Percentiles rank a stretch among this genome's conserved stretches.
Evolutionary conservation across 768 basidiomycete species (phyloP).

Genomic region (Rhodotorula graminis): DNA sequence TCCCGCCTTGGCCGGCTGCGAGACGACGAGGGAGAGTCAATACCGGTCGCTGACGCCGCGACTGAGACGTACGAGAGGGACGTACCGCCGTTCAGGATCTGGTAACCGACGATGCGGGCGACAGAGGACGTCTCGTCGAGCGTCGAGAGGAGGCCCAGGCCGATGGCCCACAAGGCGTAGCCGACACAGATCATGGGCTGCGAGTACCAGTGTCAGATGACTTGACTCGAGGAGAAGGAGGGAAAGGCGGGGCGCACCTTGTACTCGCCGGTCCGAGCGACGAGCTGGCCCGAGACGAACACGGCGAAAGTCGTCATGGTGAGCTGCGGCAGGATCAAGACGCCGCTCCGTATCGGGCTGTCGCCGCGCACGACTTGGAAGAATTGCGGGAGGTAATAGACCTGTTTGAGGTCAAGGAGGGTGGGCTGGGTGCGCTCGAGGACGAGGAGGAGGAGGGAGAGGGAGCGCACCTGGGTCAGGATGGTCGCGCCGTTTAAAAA

Average conservation of each 20-base stretch:
- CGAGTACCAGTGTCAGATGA: too few relatives aligned
- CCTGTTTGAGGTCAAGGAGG: slow-evolving; percentile 1
- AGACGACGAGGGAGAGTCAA: background rate
- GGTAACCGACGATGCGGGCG: slow-evolving; percentile 57
- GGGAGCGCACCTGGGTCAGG: background rate
- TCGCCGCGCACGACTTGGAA: slow-evolving; percentile 69
- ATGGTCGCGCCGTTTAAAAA: slow-evolving; percentile 9
- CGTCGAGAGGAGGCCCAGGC: slow-evolving; percentile 66
- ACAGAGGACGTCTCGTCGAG: slow-evolving; percentile 54
- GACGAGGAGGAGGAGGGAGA: background rate
- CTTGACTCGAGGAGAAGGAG: background rate
- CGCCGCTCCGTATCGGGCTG: slow-evolving; percentile 60
- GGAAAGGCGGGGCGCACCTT: slow-evolving; percentile 48
- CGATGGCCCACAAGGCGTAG: slow-evolving; percentile 65
- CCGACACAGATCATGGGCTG: slow-evolving; percentile 59
- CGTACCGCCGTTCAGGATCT: slow-evolving; percentile 55
- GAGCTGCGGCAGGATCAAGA: slow-evolving; percentile 66
- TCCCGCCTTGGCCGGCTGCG: slow-evolving; percentile 57
- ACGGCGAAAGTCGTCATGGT: slow-evolving; percentile 48
- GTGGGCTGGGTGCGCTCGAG: background rate
- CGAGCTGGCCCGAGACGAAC: slow-evolving; percentile 30
- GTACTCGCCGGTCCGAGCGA: slow-evolving; percentile 49
- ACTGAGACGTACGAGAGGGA: background rate
- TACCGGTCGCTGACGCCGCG: too few relatives aligned
- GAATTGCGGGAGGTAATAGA: slow-evolving; percentile 55